Percentiles rank a stretch among this genome's conserved stretches.
Evolutionary conservation across 2,329 filamentous ascomycete species (phyloP).

Genomic region (Boeremia exigua): DNA sequence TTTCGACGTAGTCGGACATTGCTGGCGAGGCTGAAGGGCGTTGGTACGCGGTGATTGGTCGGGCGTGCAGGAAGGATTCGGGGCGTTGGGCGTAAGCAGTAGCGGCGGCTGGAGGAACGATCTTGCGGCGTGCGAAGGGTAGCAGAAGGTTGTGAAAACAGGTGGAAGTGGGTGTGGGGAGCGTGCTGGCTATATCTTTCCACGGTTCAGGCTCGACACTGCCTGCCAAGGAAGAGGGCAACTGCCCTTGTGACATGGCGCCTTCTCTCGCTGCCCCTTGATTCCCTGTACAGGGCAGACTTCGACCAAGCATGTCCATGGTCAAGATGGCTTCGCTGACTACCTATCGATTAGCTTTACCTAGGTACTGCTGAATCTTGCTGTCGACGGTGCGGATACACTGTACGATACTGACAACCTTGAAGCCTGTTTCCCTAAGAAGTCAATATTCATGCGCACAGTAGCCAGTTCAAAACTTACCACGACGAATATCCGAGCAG

Average conservation of each 20-base stretch:
- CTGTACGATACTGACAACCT: no score
- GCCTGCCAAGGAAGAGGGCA: constrained; percentile 1
- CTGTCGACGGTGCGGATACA: no score
- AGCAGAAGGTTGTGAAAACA: background rate
- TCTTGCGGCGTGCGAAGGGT: background rate
- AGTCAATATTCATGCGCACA: no score
- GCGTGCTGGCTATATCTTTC: constrained; percentile 1
- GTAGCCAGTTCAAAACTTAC: no score
- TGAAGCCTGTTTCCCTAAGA: no score
- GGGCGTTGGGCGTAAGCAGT: constrained; percentile 7
- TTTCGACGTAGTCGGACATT: constrained; percentile 27
- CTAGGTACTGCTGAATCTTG: no score
- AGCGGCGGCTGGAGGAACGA: background rate
- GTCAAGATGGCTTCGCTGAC: no score
- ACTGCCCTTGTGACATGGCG: background rate
- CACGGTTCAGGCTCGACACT: background rate
- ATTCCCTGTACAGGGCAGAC: no score
- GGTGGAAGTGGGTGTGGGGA: background rate
- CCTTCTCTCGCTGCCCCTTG: background rate
- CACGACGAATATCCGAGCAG: no score
- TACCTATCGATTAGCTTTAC: no score
- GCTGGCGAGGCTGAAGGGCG: background rate
- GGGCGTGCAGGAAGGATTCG: background rate
- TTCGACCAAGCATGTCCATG: no score
- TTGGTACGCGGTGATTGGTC: constrained; percentile 5